Conservation (phyloP, 768 basidiomycete genomes). For the Amyloporia xantha region DNA sequence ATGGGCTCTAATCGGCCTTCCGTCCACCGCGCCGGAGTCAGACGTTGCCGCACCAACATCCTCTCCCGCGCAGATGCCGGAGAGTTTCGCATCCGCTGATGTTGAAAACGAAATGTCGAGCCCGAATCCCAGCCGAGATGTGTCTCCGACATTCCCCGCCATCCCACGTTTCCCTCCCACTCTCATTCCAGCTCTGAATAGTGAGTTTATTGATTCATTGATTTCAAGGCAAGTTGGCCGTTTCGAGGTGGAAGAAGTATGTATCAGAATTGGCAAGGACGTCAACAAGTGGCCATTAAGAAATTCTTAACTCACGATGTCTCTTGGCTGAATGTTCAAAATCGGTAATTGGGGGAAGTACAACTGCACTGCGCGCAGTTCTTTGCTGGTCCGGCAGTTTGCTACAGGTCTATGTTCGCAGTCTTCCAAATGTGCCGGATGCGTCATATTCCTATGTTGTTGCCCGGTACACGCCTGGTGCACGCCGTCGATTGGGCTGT, state of each 20-base stretch:
- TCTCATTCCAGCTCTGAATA: constrained; percentile 45
- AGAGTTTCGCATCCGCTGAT: neutral
- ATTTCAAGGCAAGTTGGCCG: constrained; percentile 34
- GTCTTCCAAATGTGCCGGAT: too few relatives aligned
- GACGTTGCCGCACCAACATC: neutral
- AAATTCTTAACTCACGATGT: too few relatives aligned
- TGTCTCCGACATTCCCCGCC: constrained; percentile 31
- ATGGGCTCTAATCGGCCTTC: constrained; percentile 64
- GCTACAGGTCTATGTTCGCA: too few relatives aligned
- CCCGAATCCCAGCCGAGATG: constrained; percentile 1
- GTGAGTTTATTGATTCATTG: constrained; percentile 36
- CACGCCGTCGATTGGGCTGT: too few relatives aligned
- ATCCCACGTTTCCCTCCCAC: constrained; percentile 46
- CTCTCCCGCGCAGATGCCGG: neutral
- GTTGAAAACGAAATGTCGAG: neutral
- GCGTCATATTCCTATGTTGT: too few relatives aligned
- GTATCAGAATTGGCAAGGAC: constrained; percentile 68
- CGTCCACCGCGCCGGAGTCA: too few relatives aligned
- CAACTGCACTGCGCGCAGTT: too few relatives aligned
- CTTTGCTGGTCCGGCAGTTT: too few relatives aligned
- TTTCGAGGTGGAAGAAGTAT: constrained; percentile 49
- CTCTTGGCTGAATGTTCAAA: too few relatives aligned
- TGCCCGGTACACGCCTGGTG: too few relatives aligned
- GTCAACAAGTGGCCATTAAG: constrained; percentile 36
- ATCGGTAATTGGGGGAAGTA: too few relatives aligned